Evolutionary conservation across 257 asterid species (phyloP).

Genomic region (Schizonepeta tenuifolia): DNA sequence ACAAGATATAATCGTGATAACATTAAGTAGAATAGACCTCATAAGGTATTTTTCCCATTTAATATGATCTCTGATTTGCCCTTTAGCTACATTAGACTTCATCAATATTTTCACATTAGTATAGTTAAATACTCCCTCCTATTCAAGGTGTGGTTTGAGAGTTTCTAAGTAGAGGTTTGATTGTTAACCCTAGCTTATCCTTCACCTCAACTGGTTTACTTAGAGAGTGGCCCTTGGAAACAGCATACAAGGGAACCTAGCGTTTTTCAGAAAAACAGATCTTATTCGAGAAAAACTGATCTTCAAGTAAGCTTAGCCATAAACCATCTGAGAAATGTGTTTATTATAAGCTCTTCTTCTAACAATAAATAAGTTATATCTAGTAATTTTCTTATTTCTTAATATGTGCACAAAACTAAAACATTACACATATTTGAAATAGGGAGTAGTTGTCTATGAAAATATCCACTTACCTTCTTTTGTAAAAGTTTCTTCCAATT

Average conservation of each 20-base stretch:
- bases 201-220: neutral
- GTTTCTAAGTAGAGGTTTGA: neutral
- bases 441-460: neutral
- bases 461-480: conserved; percentile 63
- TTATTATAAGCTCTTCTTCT: neutral
- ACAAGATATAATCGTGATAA: conserved; percentile 1
- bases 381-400: neutral
- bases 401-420: neutral
- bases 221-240: neutral
- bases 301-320: neutral
- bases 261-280: neutral
- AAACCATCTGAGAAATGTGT: neutral
- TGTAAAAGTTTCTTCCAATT: conserved; percentile 96
- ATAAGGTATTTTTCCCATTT: neutral
- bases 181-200: neutral
- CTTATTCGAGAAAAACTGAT: neutral
- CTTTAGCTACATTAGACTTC: neutral
- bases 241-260: neutral
- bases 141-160: neutral
- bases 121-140: conserved; percentile 7
- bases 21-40: neutral
- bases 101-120: conserved; percentile 4
- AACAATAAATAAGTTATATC: neutral
- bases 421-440: neutral
- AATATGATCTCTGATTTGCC: neutral